Base-by-base conservation (phyloP, 176 grass and related monocot species). In the Avena insularis region DNA sequence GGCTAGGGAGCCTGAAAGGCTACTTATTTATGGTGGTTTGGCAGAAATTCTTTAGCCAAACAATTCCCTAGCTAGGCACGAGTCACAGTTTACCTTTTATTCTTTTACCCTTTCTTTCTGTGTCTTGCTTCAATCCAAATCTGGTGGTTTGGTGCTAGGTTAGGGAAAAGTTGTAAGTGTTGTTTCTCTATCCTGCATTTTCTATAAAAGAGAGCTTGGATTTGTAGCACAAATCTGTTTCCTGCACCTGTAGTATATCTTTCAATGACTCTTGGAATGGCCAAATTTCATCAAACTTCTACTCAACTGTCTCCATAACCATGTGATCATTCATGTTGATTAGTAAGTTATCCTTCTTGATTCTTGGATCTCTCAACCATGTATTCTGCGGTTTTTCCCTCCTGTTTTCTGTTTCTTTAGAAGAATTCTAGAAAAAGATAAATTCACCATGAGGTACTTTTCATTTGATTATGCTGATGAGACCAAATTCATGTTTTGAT, bases 281-380 rank as follows among this genome's bases (percentile, higher is more conserved):
- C 81, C 12, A 61, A 73, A 73, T 81, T 87, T 57, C 56, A 73
- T 73, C 13, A 14, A 63, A 63, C 35, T 81, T 73, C 13, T 81
- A 20, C 78, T 49, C 9, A 55, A 82, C 60, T 14, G 31, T 53
- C 47, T 83, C 35, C 51, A 71, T 73, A 73, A 61, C 38, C 21
- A 6, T 75, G 29, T 71, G 36, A 10, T 75, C 55, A 56, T 23
- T 48, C n/a, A 17, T 55, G 14, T 63, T 64, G 47, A 16, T 85
- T 54, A 21, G 73, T 19, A 65, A 25, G 59, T 23, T 77, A 43
- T 65, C 4, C 14, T 15, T 79, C 25, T 75, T 20, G 56, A 69
- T 79, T 79, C 33, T 56, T 46, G 8, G 69, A 75, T 73, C 59
- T 73, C 36, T 83, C 49, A 55, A 60, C 53, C 68, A 73, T 55